These are phyloP conservation scores for Debaryomyces sp. DNA, from an alignment of 1,139 yeast species.

Conservation along the genomic window DNA sequence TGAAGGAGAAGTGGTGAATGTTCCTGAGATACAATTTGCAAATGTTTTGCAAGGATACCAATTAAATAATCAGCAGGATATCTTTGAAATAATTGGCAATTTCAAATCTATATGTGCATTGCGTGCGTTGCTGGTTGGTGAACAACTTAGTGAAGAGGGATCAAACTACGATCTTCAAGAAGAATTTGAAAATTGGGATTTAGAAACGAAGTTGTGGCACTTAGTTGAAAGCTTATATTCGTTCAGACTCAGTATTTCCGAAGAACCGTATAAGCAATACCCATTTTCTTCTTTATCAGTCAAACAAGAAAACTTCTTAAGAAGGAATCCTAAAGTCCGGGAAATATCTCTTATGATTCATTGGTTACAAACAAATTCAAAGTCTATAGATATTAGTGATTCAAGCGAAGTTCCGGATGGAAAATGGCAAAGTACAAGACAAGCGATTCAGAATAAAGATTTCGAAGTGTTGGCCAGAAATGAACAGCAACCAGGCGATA, in stretches of 20 bases:
- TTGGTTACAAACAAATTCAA: constrained; percentile 62
- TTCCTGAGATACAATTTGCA: constrained; percentile 45
- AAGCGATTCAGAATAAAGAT: constrained; percentile 29
- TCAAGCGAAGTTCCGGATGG: constrained; percentile 24
- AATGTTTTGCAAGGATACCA: constrained; percentile 50
- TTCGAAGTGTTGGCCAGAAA: constrained; percentile 23
- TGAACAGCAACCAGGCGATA: constrained; percentile 12
- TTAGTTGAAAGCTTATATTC: constrained; percentile 58
- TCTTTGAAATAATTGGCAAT: constrained; percentile 52
- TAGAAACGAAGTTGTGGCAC: constrained; percentile 83
- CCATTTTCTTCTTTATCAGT: constrained; percentile 53
- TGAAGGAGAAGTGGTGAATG: neutral
- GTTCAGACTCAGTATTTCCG: constrained; percentile 41
- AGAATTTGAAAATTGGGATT: constrained; percentile 54
- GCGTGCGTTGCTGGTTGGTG: constrained; percentile 39
- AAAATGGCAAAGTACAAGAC: constrained; percentile 51
- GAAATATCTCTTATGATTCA: constrained; percentile 57
- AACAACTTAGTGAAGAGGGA: constrained; percentile 21
- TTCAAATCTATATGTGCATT: constrained; percentile 56
- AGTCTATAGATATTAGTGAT: constrained; percentile 22
- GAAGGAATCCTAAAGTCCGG: constrained; percentile 44
- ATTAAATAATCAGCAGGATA: constrained; percentile 36
- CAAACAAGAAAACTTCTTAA: constrained; percentile 54
- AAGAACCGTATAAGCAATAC: constrained; percentile 24
- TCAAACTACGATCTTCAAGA: constrained; percentile 12